These are phyloP conservation scores for Boehmeria nivea DNA, from an alignment of 306 rosid species.

Conservation along the genomic window DNA sequence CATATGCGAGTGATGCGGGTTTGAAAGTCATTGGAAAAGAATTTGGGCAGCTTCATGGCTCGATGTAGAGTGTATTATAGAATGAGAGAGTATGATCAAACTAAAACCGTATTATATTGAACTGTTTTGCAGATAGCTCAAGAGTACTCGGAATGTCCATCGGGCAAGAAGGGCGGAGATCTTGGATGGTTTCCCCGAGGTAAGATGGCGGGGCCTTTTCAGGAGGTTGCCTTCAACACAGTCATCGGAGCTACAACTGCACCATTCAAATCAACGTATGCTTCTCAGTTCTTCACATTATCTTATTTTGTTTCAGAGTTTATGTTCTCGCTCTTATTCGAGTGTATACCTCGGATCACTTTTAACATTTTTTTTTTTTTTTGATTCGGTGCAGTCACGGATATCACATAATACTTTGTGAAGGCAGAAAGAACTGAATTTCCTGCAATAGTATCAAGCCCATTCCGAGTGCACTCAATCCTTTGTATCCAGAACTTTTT, in stretches of 20 bases:
- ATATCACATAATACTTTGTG: conserved; percentile 78
- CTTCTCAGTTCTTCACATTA: conserved; percentile 7
- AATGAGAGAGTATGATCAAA: too few species aligned
- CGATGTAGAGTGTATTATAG: background rate
- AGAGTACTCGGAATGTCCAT: conserved; percentile 93
- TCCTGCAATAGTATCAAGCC: background rate
- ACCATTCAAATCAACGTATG: conserved; percentile 90
- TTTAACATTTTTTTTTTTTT: background rate
- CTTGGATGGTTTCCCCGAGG: conserved; percentile 99
- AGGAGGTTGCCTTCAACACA: conserved; percentile 88
- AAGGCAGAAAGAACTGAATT: conserved; percentile 85
- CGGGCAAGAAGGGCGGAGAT: conserved; percentile 98
- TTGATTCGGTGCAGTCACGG: conserved; percentile 97
- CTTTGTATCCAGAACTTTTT: background rate
- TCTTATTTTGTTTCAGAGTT: background rate
- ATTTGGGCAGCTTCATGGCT: background rate
- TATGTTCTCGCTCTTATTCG: too few species aligned
- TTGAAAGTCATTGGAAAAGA: background rate
- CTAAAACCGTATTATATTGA: too few species aligned
- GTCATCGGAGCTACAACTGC: conserved; percentile 77
- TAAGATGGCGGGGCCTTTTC: conserved; percentile 98
- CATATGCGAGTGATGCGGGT: background rate
- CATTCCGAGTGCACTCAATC: background rate
- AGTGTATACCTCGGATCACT: background rate
- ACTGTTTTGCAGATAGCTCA: conserved; percentile 59